Base-by-base conservation (phyloP, 2,329 filamentous ascomycete genomes). In the Scedosporium aurantiacum region DNA sequence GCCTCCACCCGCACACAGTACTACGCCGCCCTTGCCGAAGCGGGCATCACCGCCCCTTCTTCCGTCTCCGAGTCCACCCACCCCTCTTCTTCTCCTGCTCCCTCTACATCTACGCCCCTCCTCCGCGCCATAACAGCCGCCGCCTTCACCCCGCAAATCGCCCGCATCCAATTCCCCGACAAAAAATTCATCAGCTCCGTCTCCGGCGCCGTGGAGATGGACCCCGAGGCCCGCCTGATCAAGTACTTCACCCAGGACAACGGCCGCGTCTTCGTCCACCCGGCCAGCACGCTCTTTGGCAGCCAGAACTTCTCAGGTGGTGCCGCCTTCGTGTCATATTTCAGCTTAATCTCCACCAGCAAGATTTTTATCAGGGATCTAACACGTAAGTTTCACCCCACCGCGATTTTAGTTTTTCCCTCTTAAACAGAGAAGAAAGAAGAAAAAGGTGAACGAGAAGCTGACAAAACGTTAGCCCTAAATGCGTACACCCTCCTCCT, bases 301-400 rank as follows among this genome's bases (percentile, higher is more conserved):
- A 87, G 85, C 10, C 90, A 96, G 70, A 82, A 80, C 0, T 96
- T 95, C 70, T 83, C 89, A 2, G 86, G 82, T 6, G 84, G 86
- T 59, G 87, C 88, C 4, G 81, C 84, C 1, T 97, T 93, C 72
- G 78, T 99, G 72, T 88, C 86, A 60, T 97, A 96, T 73, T 97
- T 97, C 73, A 89, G 83, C 60, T 91, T 96, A 74, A 94, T 97
- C 76, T 86, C 89, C 3, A 97, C 92, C 1, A 89, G 84, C 70
- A 97, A 97, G 76, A 84, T 96, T 2, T 97, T 96, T 70, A 85
- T 97, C 25, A 80, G 93, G 23, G 93, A 97, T 69, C 75, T 97
- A 56, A 97, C 93, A 14, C 94, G 88, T 90, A 76, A 75, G 86
- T 83, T 54, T 14, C 43, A 50, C 14, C 56, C 45, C 61, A 3